A percentile compares a stretch with the other conserved stretches of the same genome.
phyloP scores from a whole-genome alignment of 805 yeast genomes.

The Starmerella sp. region DNA sequence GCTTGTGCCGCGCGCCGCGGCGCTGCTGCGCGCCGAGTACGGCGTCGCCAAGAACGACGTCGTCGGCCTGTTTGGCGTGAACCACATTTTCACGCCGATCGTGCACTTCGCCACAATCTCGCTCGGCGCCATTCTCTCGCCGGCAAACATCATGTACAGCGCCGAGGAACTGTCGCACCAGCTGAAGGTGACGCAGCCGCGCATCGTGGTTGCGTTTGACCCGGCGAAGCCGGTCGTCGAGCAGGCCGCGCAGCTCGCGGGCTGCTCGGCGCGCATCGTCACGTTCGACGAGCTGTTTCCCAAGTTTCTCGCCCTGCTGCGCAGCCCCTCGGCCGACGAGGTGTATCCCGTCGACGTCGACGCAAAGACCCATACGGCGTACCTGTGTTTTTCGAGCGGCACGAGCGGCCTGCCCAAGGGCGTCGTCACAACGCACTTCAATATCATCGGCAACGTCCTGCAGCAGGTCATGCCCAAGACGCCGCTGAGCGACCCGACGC shows the following conservation, averaged over 20 bases:
- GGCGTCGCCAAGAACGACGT: constrained; percentile 25
- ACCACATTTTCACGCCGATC: constrained; percentile 25
- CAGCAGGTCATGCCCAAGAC: constrained; percentile 9
- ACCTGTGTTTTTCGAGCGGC: constrained; percentile 28
- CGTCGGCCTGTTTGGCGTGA: constrained; percentile 25
- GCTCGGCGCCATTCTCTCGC: constrained; percentile 27
- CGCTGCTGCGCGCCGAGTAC: constrained; percentile 18
- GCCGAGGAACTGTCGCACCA: constrained; percentile 28
- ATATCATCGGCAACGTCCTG: constrained; percentile 34
- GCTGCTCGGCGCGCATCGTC: not conserved
- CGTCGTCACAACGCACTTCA: constrained; percentile 51
- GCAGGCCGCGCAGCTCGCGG: constrained; percentile 13
- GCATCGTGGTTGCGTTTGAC: constrained; percentile 18
- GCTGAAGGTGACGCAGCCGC: constrained; percentile 20
- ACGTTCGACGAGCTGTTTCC: constrained; percentile 5
- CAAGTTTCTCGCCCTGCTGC: not conserved
- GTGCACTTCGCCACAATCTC: constrained; percentile 26
- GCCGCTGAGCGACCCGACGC: constrained; percentile 24
- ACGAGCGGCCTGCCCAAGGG: constrained; percentile 66
- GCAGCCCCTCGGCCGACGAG: constrained; percentile 6
- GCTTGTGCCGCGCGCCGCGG: constrained; percentile 19
- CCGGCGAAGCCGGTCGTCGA: constrained; percentile 7
- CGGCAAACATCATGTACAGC: constrained; percentile 29
- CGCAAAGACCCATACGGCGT: constrained; percentile 19
- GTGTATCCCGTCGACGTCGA: constrained; percentile 14